These are phyloP conservation scores for Verticillium nonalfalfae DNA, from an alignment of 2,329 filamentous ascomycete genomes.

Conservation along the genomic window DNA sequence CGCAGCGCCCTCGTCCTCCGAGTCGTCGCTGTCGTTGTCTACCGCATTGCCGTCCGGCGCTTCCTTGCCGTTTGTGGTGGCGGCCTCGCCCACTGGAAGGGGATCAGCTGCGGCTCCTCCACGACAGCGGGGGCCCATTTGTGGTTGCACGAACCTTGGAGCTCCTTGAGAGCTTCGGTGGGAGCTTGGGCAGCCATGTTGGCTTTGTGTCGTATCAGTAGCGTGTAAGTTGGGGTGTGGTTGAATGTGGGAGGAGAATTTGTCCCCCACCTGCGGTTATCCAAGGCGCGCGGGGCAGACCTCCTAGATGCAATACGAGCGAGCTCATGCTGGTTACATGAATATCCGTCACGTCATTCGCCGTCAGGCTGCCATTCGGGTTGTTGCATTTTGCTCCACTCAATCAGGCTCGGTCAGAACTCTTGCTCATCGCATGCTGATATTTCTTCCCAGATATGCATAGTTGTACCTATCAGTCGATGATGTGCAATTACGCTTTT, in stretches of 20 bases:
- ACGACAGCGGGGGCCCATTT: background rate
- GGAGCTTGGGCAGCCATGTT: slow-evolving; percentile 37
- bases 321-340: background rate
- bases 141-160: slow-evolving; percentile 24
- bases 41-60: slow-evolving; percentile 26
- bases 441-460: background rate
- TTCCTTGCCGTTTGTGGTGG: slow-evolving; percentile 31
- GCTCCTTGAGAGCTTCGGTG: slow-evolving; percentile 36
- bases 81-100: slow-evolving; percentile 30
- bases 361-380: background rate
- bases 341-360: background rate
- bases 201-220: slow-evolving; percentile 6
- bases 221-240: slow-evolving; percentile 1
- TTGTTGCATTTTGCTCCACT: background rate
- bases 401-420: background rate
- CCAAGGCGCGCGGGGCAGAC: background rate
- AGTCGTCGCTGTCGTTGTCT: slow-evolving; percentile 40
- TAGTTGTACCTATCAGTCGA: background rate
- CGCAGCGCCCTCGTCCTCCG: slow-evolving; percentile 28
- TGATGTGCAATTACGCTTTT: background rate
- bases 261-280: background rate
- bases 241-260: slow-evolving; percentile 1
- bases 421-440: background rate
- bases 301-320: background rate
- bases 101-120: background rate